Conservation (phyloP, 352 stramenopile species). For the Phytophthora agathidicida region DNA sequence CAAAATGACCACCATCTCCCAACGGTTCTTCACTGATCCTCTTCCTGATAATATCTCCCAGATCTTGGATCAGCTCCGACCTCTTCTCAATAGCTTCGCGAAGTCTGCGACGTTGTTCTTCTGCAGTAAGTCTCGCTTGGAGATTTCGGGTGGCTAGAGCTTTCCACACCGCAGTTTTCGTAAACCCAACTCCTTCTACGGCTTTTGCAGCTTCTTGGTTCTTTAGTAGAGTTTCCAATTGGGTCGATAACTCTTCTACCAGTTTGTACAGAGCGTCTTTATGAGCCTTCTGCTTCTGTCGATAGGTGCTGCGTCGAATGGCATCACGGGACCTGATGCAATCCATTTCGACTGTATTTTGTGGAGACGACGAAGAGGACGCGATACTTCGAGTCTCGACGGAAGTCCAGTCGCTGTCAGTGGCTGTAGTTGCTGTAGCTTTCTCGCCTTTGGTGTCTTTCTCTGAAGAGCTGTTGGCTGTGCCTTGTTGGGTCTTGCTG, state of each 20-base stretch:
- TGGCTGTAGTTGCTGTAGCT: too few species aligned
- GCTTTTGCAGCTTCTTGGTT: constrained; percentile 6
- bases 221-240: constrained; percentile 8
- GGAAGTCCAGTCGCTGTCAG: constrained; percentile 24
- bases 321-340: constrained; percentile 24
- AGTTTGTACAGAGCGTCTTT: constrained; percentile 7
- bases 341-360: not conserved
- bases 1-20: not conserved
- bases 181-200: not conserved
- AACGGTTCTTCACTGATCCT: constrained; percentile 24
- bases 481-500: too few species aligned
- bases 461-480: not conserved
- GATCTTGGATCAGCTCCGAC: constrained; percentile 20
- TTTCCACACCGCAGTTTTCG: constrained; percentile 22
- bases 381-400: constrained; percentile 5
- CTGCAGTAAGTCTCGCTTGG: constrained; percentile 18
- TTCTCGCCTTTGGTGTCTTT: too few species aligned
- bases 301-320: constrained; percentile 21
- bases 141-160: constrained; percentile 24
- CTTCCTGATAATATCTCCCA: constrained; percentile 23
- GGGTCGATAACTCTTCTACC: constrained; percentile 12
- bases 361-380: constrained; percentile 11
- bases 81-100: constrained; percentile 15
- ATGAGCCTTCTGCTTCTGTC: constrained; percentile 25
- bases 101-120: constrained; percentile 23